Percentiles rank a stretch among this genome's conserved stretches.
Evolutionary conservation across 306 rosid species (phyloP).

Genomic region (Cicer chorassanicum): DNA sequence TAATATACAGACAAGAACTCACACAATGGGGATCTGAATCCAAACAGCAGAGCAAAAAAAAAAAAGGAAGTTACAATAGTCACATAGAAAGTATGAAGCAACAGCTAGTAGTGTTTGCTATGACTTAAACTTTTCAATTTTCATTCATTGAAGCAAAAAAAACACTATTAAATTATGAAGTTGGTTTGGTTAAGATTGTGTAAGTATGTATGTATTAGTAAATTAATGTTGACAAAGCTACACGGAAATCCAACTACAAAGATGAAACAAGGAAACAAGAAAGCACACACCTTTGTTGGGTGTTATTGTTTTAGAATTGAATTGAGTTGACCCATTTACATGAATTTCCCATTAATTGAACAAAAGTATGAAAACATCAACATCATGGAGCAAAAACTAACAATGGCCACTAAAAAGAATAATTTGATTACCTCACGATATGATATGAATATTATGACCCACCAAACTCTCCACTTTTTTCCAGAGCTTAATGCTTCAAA

Average conservation of each 20-base stretch:
- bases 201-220: not conserved
- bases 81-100: slow-evolving; percentile 34
- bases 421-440: slow-evolving; percentile 15
- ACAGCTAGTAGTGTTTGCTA: slow-evolving; percentile 19
- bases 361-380: slow-evolving; percentile 41
- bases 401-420: slow-evolving; percentile 52
- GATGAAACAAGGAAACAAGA: slow-evolving; percentile 6
- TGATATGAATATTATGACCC: slow-evolving; percentile 46
- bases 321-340: slow-evolving; percentile 40
- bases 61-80: not conserved
- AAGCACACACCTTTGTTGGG: slow-evolving; percentile 40
- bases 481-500: slow-evolving; percentile 36
- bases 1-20: slow-evolving; percentile 40
- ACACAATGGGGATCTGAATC: slow-evolving; percentile 44
- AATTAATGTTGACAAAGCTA: not conserved
- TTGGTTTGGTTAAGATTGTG: slow-evolving; percentile 26
- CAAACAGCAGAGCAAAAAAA: not conserved
- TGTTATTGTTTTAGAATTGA: not conserved
- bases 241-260: slow-evolving; percentile 40
- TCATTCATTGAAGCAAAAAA: slow-evolving; percentile 26
- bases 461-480: slow-evolving; percentile 57
- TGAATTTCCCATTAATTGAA: slow-evolving; percentile 48
- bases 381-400: slow-evolving; percentile 57
- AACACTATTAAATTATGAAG: slow-evolving; percentile 26
- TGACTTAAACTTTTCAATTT: not conserved